Evolutionary conservation across 768 basidiomycete species (phyloP).

Genomic region (Boletellus sp.): DNA sequence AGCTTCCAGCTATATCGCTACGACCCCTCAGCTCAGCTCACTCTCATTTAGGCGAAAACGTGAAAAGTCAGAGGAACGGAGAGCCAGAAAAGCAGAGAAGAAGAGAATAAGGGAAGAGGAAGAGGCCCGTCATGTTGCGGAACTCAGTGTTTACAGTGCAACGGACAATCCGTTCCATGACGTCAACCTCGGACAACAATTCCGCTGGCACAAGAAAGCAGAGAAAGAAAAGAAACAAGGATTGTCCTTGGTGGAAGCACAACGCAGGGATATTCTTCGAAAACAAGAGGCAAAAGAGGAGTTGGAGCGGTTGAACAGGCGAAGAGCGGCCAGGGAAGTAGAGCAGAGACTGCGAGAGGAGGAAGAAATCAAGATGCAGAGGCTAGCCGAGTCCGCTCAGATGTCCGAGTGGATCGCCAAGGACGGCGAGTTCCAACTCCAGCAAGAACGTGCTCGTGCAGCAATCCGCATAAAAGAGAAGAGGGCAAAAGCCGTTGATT

Average conservation of each 20-base stretch:
- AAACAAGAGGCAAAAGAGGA: slow-evolving; percentile 94
- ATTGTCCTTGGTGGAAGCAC: slow-evolving; percentile 71
- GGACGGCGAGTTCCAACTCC: slow-evolving; percentile 95
- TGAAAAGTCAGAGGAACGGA: slow-evolving; percentile 83
- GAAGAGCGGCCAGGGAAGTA: slow-evolving; percentile 88
- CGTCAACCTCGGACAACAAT: slow-evolving; percentile 92
- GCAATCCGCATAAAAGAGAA: slow-evolving; percentile 95
- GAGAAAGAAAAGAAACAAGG: slow-evolving; percentile 94
- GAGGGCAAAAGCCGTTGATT: slow-evolving; percentile 97
- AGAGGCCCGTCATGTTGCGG: slow-evolving; percentile 87
- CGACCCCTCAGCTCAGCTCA: slow-evolving; percentile 1
- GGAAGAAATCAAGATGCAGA: slow-evolving; percentile 85
- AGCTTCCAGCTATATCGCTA: slow-evolving; percentile 11
- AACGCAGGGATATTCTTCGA: slow-evolving; percentile 72
- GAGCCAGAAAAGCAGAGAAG: slow-evolving; percentile 85
- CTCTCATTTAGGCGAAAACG: slow-evolving; percentile 60
- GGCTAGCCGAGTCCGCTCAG: slow-evolving; percentile 89
- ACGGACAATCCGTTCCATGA: slow-evolving; percentile 99
- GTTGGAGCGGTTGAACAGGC: slow-evolving; percentile 82
- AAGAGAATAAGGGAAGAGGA: slow-evolving; percentile 79
- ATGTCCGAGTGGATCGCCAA: slow-evolving; percentile 98
- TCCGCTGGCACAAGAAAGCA: slow-evolving; percentile 98
- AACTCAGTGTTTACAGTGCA: slow-evolving; percentile 94
- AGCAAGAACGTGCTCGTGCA: slow-evolving; percentile 87
- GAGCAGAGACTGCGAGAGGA: slow-evolving; percentile 88